A percentile compares a stretch with the other conserved stretches of the same genome.
phyloP scores from a whole-genome alignment of 768 basidiomycete genomes.

The Amyloporia xantha region DNA sequence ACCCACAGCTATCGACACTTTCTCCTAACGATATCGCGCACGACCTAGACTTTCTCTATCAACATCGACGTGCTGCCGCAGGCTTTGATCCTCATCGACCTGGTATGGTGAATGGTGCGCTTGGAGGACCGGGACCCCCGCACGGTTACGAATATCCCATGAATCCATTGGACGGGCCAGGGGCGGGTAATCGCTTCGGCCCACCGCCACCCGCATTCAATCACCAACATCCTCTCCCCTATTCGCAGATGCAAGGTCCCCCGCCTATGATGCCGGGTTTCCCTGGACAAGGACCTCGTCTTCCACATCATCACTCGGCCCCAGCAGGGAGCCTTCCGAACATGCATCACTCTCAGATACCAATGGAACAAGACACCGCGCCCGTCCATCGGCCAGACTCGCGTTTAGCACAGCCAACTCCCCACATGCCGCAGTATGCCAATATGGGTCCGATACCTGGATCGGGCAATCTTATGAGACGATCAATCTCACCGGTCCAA shows the following conservation, averaged over 20 bases:
- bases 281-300: conserved; percentile 13
- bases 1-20: conserved; percentile 26
- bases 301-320: conserved; percentile 19
- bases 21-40: conserved; percentile 23
- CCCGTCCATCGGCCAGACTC: conserved; percentile 14
- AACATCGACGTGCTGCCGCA: conserved; percentile 15
- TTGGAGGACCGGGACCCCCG: conserved; percentile 9
- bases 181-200: conserved; percentile 9
- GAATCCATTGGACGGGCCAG: conserved; percentile 13
- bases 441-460: conserved; percentile 7
- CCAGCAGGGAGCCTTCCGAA: conserved; percentile 17
- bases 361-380: conserved; percentile 20
- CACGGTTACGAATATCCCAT: conserved; percentile 15
- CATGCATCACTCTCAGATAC: conserved; percentile 14
- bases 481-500: conserved; percentile 24
- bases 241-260: conserved; percentile 7
- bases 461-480: conserved; percentile 14
- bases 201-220: conserved; percentile 9
- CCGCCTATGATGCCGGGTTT: conserved; percentile 12
- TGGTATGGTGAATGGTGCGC: conserved; percentile 7
- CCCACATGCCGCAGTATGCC: conserved; percentile 10
- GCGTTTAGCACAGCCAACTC: conserved; percentile 2
- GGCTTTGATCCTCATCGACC: conserved; percentile 13
- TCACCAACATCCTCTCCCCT: conserved; percentile 8
- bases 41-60: conserved; percentile 26